Conservation (phyloP, 208 protist species). For the Angomonas deanei region DNA sequence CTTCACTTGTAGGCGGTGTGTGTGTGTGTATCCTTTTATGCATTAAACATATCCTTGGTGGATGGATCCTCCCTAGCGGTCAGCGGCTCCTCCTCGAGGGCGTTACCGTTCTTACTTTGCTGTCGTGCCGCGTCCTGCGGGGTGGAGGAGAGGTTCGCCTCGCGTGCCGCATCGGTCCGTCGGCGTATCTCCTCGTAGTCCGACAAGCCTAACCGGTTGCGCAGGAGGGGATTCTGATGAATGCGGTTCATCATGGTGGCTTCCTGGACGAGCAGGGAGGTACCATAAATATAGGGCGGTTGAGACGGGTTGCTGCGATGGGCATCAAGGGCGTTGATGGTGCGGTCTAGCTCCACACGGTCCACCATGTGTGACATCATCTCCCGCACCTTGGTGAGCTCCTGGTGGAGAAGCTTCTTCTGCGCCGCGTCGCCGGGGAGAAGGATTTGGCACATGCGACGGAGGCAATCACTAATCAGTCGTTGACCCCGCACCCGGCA, state of each 20-base stretch:
- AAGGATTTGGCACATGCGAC: conserved; percentile 82
- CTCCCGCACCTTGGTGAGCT: conserved; percentile 77
- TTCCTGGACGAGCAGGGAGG: conserved; percentile 63
- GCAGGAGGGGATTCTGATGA: conserved; percentile 60
- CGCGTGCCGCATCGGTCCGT: conserved; percentile 43
- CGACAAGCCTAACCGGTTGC: conserved; percentile 43
- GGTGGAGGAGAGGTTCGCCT: conserved; percentile 31
- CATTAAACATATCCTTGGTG: conserved; percentile 54
- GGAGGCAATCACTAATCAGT: conserved; percentile 76
- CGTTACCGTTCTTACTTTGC: conserved; percentile 33
- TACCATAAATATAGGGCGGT: conserved; percentile 74
- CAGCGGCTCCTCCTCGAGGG: conserved; percentile 34
- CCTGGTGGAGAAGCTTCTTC: conserved; percentile 47
- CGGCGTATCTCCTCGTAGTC: conserved; percentile 69
- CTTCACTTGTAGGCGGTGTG: not conserved
- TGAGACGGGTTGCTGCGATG: conserved; percentile 44
- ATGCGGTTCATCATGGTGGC: conserved; percentile 46
- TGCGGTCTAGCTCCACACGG: conserved; percentile 67
- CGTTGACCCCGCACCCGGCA: conserved; percentile 58
- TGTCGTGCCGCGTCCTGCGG: conserved; percentile 51
- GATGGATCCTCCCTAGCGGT: conserved; percentile 35
- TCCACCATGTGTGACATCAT: conserved; percentile 78
- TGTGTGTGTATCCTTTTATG: not conserved
- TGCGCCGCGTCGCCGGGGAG: conserved; percentile 50
- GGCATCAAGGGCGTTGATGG: conserved; percentile 63